Percentiles rank a stretch among this genome's conserved stretches.
These are phyloP conservation scores for Cercophora newfieldiana DNA, from an alignment of 495 filamentous ascomycete species.

Conservation along the genomic window DNA sequence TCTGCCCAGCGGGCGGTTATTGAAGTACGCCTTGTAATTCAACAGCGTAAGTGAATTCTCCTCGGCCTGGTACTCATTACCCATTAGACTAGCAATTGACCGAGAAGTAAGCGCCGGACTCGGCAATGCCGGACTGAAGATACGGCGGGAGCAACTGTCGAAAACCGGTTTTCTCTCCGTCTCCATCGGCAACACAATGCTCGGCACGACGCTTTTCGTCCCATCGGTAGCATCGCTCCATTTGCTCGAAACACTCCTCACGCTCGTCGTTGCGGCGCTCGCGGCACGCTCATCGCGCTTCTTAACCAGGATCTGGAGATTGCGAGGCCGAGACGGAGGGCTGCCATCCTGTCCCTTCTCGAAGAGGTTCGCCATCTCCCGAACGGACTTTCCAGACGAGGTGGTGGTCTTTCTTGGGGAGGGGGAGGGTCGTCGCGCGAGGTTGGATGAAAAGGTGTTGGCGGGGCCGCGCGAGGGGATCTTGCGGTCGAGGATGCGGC, in stretches of 20 bases:
- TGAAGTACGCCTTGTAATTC: conserved; percentile 31
- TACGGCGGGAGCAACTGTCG: background rate
- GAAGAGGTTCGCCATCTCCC: conserved; percentile 23
- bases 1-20: conserved; percentile 27
- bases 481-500: conserved; percentile 28
- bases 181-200: background rate
- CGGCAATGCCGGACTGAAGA: background rate
- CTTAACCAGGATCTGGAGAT: background rate
- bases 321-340: background rate
- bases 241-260: background rate
- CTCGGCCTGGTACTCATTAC: conserved; percentile 19
- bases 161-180: background rate
- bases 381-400: conserved; percentile 15
- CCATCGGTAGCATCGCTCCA: background rate
- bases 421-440: background rate
- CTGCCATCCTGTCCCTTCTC: conserved; percentile 12
- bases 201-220: background rate
- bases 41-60: conserved; percentile 32
- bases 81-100: conserved; percentile 1
- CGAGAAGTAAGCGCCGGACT: background rate
- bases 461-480: conserved; percentile 19
- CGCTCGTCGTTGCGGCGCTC: background rate
- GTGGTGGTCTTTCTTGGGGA: background rate
- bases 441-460: conserved; percentile 25
- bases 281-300: background rate